These are phyloP conservation scores for Pouteria glomerata DNA, from an alignment of 148 eudicot genomes.

Conservation along the genomic window DNA sequence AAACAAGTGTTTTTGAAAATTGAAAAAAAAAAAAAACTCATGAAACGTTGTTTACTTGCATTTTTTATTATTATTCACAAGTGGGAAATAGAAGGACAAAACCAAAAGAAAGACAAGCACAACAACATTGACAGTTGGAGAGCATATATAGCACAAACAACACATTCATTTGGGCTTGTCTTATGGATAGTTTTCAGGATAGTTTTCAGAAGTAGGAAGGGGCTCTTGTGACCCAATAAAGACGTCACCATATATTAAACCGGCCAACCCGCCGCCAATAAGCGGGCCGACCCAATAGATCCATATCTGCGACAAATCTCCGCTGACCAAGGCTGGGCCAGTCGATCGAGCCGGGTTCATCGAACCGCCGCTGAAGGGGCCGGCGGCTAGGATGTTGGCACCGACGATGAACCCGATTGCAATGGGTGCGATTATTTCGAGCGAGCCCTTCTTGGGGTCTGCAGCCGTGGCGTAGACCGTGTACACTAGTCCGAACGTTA, in stretches of 20 bases:
- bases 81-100: slow-evolving; percentile 1
- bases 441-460: slow-evolving; percentile 78
- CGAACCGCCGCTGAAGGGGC: slow-evolving; percentile 82
- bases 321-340: slow-evolving; percentile 64
- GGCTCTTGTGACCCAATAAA: slow-evolving; percentile 34
- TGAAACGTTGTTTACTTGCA: background rate
- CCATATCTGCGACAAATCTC: slow-evolving; percentile 61
- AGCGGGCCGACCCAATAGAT: slow-evolving; percentile 92
- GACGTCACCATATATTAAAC: slow-evolving; percentile 70
- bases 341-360: slow-evolving; percentile 95
- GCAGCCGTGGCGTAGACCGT: slow-evolving; percentile 88
- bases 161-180: background rate
- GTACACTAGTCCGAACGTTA: slow-evolving; percentile 77
- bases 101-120: background rate
- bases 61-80: slow-evolving; percentile 6
- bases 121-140: background rate
- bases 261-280: slow-evolving; percentile 80
- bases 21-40: background rate
- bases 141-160: background rate
- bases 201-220: slow-evolving; percentile 17
- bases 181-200: too few species aligned
- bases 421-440: slow-evolving; percentile 70
- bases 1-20: too few species aligned
- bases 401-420: slow-evolving; percentile 88
- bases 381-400: slow-evolving; percentile 79